Percentiles rank a stretch among this genome's conserved stretches.
These are phyloP conservation scores for Castanea mollissima DNA, from an alignment of 306 rosid genomes.

Conservation along the genomic window DNA sequence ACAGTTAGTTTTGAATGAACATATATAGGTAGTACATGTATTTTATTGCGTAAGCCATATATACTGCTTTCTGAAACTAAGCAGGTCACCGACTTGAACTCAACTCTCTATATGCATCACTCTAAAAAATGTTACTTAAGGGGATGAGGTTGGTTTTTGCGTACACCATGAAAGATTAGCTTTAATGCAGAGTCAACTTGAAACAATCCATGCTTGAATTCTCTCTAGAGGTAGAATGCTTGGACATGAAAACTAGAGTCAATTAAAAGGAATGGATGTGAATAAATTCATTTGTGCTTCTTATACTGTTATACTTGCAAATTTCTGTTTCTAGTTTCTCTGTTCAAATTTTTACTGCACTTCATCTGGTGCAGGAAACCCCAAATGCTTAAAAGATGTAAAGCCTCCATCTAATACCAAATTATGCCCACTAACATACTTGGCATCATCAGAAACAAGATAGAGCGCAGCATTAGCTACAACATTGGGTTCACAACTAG, in stretches of 20 bases:
- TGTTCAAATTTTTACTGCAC: conserved; percentile 30
- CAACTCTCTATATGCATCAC: neutral
- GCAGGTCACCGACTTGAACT: too few species aligned
- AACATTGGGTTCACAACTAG: conserved; percentile 63
- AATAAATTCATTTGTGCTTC: neutral
- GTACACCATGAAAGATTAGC: too few species aligned
- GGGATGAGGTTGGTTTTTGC: conserved; percentile 1
- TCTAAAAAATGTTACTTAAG: neutral
- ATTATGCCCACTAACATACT: conserved; percentile 76
- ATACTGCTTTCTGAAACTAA: too few species aligned
- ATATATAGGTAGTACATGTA: neutral
- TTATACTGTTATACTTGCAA: neutral
- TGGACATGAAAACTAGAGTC: neutral
- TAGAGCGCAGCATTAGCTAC: conserved; percentile 85
- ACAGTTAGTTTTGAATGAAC: neutral
- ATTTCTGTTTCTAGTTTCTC: neutral
- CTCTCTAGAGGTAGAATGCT: neutral
- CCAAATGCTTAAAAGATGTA: conserved; percentile 66
- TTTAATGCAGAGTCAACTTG: neutral
- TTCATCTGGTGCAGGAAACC: conserved; percentile 50
- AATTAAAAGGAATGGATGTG: neutral
- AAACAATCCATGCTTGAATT: neutral
- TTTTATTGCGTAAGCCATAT: too few species aligned
- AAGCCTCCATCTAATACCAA: conserved; percentile 90
- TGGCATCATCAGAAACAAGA: conserved; percentile 78